phyloP scores from a whole-genome alignment of 2,329 filamentous ascomycete species.

The Alternaria ethzedia region DNA sequence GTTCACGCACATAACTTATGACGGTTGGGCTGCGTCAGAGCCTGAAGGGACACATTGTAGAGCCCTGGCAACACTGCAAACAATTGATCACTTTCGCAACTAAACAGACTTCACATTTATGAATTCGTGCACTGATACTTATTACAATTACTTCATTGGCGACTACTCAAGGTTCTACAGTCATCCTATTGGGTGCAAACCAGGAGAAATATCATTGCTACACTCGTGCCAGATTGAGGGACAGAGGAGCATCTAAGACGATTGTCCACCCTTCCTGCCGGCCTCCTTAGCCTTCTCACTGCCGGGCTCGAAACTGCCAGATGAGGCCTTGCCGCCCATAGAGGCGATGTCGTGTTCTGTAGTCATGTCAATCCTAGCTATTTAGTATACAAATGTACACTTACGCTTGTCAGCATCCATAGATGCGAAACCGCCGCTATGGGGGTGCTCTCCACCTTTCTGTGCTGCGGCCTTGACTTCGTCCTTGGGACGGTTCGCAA shows the following conservation, averaged over 20 bases:
- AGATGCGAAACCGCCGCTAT: slow-evolving; percentile 46
- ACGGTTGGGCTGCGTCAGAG: background rate
- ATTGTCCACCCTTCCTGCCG: slow-evolving; percentile 59
- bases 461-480: slow-evolving; percentile 54
- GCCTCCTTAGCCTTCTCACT: slow-evolving; percentile 61
- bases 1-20: background rate
- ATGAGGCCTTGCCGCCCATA: slow-evolving; percentile 60
- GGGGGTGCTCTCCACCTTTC: slow-evolving; percentile 52
- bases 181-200: background rate
- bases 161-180: background rate
- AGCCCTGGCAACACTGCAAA: background rate
- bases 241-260: background rate
- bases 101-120: background rate
- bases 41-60: background rate
- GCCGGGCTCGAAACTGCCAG: slow-evolving; percentile 62
- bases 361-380: background rate
- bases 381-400: background rate
- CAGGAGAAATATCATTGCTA: background rate
- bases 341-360: slow-evolving; percentile 62
- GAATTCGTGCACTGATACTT: background rate
- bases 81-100: background rate
- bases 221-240: background rate
- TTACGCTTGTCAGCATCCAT: slow-evolving; percentile 47
- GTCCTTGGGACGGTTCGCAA: slow-evolving; percentile 57
- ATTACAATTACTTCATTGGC: background rate